Conservation (phyloP, 1,139 yeast genomes). For the Scheffersomyces titani region DNA sequence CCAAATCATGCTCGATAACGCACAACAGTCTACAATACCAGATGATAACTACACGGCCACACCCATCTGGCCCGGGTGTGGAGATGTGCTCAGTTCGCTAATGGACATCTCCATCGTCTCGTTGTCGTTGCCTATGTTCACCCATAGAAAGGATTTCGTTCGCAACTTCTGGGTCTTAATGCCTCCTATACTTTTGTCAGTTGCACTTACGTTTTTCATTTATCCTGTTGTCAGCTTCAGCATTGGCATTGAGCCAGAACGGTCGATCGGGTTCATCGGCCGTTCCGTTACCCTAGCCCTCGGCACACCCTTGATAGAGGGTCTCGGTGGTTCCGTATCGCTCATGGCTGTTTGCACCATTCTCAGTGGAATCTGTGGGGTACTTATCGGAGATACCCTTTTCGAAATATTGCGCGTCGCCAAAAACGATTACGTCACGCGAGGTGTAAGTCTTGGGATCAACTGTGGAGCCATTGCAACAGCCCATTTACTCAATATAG, state of each 20-base stretch:
- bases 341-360: conserved; percentile 81
- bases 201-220: conserved; percentile 59
- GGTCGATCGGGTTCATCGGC: conserved; percentile 76
- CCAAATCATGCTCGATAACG: conserved; percentile 29
- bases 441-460: conserved; percentile 76
- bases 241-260: conserved; percentile 58
- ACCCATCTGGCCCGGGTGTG: conserved; percentile 74
- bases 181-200: conserved; percentile 60
- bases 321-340: conserved; percentile 68
- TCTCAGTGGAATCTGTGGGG: conserved; percentile 76
- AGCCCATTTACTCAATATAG: conserved; percentile 66
- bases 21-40: conserved; percentile 17
- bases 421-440: conserved; percentile 66
- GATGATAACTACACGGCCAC: conserved; percentile 31
- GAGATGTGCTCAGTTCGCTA: conserved; percentile 67
- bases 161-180: conserved; percentile 59
- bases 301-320: conserved; percentile 69
- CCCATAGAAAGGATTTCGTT: conserved; percentile 64
- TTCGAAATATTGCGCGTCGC: conserved; percentile 51
- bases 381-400: conserved; percentile 59
- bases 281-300: conserved; percentile 80
- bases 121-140: conserved; percentile 74
- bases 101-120: conserved; percentile 81
- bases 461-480: conserved; percentile 85
- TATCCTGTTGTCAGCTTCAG: conserved; percentile 70